Evolutionary conservation across 257 asterid species (phyloP).

Genomic region (Leonotis leonurus): DNA sequence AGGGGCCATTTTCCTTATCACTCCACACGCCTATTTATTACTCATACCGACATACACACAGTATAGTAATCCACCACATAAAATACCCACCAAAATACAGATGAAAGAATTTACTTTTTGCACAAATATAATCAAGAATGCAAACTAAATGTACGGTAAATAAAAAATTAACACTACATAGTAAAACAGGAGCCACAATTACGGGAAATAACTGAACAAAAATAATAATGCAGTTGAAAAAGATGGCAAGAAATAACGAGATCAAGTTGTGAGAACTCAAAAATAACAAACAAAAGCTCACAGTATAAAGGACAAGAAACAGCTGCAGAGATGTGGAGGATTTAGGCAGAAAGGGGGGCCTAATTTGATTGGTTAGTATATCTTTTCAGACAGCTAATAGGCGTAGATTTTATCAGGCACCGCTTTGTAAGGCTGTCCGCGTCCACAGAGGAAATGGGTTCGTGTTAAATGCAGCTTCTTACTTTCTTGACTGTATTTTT

Average conservation of each 20-base stretch:
- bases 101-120: neutral
- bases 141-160: too few species aligned
- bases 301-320: slow-evolving; percentile 10
- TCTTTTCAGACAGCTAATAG: slow-evolving; percentile 28
- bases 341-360: neutral
- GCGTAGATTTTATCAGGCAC: slow-evolving; percentile 28
- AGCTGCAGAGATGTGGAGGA: slow-evolving; percentile 9
- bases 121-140: neutral
- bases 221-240: slow-evolving; percentile 18
- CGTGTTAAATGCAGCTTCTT: slow-evolving; percentile 6
- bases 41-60: slow-evolving; percentile 9
- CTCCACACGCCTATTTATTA: slow-evolving; percentile 18
- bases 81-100: slow-evolving; percentile 9
- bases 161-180: too few species aligned
- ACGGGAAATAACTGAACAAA: too few species aligned
- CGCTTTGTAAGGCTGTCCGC: slow-evolving; percentile 23
- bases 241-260: neutral
- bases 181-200: slow-evolving; percentile 3
- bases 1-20: slow-evolving; percentile 46
- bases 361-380: slow-evolving; percentile 7
- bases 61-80: neutral
- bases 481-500: neutral
- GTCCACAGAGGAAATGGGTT: slow-evolving; percentile 20
- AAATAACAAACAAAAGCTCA: slow-evolving; percentile 4
- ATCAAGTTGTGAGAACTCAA: neutral